phyloP scores from a whole-genome alignment of 805 yeast genomes.

The Cyberlindnera sargentensis region DNA sequence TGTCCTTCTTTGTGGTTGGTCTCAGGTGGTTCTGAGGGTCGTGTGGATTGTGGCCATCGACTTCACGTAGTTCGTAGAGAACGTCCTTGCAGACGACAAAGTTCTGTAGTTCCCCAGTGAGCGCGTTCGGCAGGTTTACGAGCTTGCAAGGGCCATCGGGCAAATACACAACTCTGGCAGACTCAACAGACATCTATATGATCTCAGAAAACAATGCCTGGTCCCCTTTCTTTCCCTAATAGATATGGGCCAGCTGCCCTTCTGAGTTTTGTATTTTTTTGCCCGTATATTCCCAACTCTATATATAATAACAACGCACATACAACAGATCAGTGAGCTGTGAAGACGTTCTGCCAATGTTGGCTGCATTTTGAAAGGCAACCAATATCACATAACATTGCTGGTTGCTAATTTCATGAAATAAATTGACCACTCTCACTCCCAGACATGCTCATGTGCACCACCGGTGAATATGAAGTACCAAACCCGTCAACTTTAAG shows the following conservation, averaged over 20 bases:
- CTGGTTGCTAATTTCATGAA: too few relatives aligned
- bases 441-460: too few relatives aligned
- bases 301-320: too few relatives aligned
- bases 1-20: constrained; percentile 22
- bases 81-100: constrained; percentile 12
- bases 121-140: constrained; percentile 16
- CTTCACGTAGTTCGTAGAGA: constrained; percentile 34
- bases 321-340: too few relatives aligned
- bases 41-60: constrained; percentile 33
- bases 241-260: neutral
- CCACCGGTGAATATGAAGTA: too few relatives aligned
- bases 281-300: too few relatives aligned
- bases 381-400: too few relatives aligned
- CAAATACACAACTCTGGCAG: constrained; percentile 10
- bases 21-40: constrained; percentile 22
- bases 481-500: too few relatives aligned
- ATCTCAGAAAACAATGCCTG: neutral
- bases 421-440: too few relatives aligned
- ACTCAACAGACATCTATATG: constrained; percentile 6
- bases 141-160: constrained; percentile 9
- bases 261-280: too few relatives aligned
- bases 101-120: constrained; percentile 6
- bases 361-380: too few relatives aligned
- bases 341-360: too few relatives aligned
- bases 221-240: neutral